Conservation (phyloP, 306 rosid species). For the Medicago ruthenica region DNA sequence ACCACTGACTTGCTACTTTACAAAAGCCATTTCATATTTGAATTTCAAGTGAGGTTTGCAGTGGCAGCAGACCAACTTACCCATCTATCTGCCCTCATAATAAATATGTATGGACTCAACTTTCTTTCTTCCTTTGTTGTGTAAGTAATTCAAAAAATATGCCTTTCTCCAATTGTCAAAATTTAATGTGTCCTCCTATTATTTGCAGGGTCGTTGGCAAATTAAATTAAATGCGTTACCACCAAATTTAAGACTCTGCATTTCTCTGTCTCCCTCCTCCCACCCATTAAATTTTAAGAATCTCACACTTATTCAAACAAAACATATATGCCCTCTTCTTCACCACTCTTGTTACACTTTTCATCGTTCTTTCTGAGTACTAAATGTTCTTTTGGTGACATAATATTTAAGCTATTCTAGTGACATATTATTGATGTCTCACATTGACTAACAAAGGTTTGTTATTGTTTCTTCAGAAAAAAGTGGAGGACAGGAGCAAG, state of each 20-base stretch:
- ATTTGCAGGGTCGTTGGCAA: conserved; percentile 54
- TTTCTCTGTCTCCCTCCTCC: conserved; percentile 36
- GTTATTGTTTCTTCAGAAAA: conserved; percentile 20
- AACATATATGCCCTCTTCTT: conserved; percentile 38
- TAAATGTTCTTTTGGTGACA: not conserved
- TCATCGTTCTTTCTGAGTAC: conserved; percentile 16
- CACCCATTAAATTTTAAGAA: conserved; percentile 43
- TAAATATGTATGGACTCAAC: conserved; percentile 30
- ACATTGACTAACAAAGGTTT: not conserved
- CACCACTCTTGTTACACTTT: conserved; percentile 21
- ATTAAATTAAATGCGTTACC: conserved; percentile 55
- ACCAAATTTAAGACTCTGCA: conserved; percentile 42
- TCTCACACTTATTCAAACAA: conserved; percentile 42
- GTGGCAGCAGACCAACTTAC: conserved; percentile 48
- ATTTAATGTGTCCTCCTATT: conserved; percentile 52
- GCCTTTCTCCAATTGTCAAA: conserved; percentile 45
- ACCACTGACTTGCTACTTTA: conserved; percentile 46
- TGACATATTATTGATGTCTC: not conserved
- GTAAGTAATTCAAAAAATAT: conserved; percentile 35
- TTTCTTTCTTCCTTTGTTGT: conserved; percentile 35
- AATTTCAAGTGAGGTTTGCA: conserved; percentile 52
- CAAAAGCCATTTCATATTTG: conserved; percentile 45
- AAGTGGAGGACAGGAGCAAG: conserved; percentile 34
- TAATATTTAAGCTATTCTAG: conserved; percentile 24
- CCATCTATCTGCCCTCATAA: conserved; percentile 40